phyloP scores from a whole-genome alignment of 1,284 basidiomycete genomes.

The Ceratobasidium sp. region DNA sequence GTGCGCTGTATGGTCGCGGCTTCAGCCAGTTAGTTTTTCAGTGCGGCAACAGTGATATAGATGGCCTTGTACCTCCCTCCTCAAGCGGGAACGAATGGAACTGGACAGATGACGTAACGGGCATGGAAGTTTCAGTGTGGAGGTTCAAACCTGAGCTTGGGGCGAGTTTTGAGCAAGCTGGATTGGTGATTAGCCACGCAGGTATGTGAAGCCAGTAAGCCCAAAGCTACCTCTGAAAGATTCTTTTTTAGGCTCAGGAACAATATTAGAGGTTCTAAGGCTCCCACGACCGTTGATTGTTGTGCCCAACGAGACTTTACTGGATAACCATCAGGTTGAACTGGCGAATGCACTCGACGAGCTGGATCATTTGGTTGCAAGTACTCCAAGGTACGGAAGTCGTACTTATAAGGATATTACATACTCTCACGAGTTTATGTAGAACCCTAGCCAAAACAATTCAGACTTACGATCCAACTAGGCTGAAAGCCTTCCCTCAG shows the following conservation, averaged over 20 bases:
- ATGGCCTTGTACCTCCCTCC: conserved; percentile 51
- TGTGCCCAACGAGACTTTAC: conserved; percentile 87
- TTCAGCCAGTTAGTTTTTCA: conserved; percentile 75
- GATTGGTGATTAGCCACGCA: conserved; percentile 91
- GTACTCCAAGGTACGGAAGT: conserved; percentile 65
- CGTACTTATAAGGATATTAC: conserved; percentile 15
- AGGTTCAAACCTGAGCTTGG: conserved; percentile 77
- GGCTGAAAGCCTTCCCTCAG: conserved; percentile 68
- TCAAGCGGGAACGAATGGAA: conserved; percentile 49
- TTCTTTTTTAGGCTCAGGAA: conserved; percentile 85
- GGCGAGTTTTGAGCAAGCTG: conserved; percentile 70
- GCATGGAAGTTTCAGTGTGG: conserved; percentile 64
- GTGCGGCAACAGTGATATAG: conserved; percentile 66
- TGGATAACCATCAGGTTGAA: conserved; percentile 95
- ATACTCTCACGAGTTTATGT: conserved; percentile 41
- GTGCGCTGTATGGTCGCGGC: conserved; percentile 63
- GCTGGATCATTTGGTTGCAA: conserved; percentile 72
- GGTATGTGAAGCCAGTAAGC: conserved; percentile 64
- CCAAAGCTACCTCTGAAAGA: neutral
- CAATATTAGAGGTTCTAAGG: conserved; percentile 89
- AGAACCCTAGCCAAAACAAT: conserved; percentile 68
- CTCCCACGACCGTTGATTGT: conserved; percentile 80
- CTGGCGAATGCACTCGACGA: conserved; percentile 76
- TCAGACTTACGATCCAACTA: conserved; percentile 58
- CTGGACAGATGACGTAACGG: conserved; percentile 17